Conservation (phyloP, 345 rosid species). For the Laguncularia racemosa region DNA sequence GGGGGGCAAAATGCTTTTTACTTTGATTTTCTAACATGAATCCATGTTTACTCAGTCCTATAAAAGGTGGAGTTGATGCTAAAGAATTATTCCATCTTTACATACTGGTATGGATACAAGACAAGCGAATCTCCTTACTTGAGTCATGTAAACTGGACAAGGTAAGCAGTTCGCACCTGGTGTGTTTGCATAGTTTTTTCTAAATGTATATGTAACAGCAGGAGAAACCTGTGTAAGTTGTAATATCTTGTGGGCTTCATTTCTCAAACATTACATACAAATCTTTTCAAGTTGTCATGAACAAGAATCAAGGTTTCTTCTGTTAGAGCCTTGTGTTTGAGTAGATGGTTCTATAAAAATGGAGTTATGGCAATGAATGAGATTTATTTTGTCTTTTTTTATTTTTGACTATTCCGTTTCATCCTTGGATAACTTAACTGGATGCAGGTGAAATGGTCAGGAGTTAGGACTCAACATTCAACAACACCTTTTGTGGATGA, state of each 20-base stretch:
- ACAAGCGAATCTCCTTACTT: constrained; percentile 74
- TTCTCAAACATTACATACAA: too few relatives aligned
- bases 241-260: too few relatives aligned
- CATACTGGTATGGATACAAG: constrained; percentile 97
- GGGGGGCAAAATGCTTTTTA: background rate
- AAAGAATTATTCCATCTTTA: constrained; percentile 89
- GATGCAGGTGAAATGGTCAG: constrained; percentile 91
- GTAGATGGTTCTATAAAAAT: too few relatives aligned
- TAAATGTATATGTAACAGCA: too few relatives aligned
- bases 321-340: too few relatives aligned
- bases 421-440: constrained; percentile 2
- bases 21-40: background rate
- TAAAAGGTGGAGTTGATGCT: constrained; percentile 97
- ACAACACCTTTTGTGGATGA: constrained; percentile 96
- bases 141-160: constrained; percentile 95
- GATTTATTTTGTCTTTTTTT: background rate
- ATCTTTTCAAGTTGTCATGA: too few relatives aligned
- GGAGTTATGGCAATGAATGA: background rate
- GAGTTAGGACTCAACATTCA: constrained; percentile 86
- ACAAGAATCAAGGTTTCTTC: too few relatives aligned
- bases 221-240: too few relatives aligned
- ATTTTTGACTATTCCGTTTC: background rate
- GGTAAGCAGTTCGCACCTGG: constrained; percentile 27
- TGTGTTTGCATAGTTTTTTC: background rate
- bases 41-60: constrained; percentile 41